Conservation (phyloP, 257 asterid species). For the Solanum peruvianum region DNA sequence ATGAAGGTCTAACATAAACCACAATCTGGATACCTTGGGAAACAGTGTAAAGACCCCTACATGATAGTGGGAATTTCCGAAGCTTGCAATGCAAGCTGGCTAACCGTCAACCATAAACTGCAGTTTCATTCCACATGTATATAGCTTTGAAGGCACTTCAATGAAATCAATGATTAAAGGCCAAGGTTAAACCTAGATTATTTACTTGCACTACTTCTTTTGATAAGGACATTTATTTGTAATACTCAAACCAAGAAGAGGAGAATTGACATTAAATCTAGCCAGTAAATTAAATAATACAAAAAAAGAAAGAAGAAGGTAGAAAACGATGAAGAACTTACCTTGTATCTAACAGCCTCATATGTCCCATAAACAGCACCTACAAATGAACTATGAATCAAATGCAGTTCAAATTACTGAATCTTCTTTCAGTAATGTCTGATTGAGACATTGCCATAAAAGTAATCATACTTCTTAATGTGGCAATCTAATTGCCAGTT, state of each 20-base stretch:
- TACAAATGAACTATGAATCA: not conserved
- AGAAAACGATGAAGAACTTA: not conserved
- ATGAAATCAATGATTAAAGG: not conserved
- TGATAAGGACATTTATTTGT: not conserved
- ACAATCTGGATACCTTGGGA: not conserved
- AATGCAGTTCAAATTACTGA: not conserved
- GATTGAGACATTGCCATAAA: not conserved
- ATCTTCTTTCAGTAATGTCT: not conserved
- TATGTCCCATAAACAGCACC: conserved; percentile 72
- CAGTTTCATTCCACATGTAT: not conserved
- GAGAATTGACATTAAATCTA: not conserved
- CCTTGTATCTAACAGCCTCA: conserved; percentile 60
- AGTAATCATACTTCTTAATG: not conserved
- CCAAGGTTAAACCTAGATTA: not conserved
- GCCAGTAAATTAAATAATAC: not conserved
- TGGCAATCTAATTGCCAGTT: not conserved
- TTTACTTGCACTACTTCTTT: not conserved
- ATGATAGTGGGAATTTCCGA: not conserved
- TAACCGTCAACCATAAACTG: not conserved
- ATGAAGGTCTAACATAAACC: not conserved
- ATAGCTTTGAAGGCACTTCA: not conserved
- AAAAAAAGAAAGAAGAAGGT: not conserved
- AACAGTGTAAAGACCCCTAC: not conserved
- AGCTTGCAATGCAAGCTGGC: not conserved
- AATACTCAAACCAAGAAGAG: not conserved